phyloP scores from a whole-genome alignment of 2,329 filamentous ascomycete genomes.

The Fonsecaea pedrosoi region DNA sequence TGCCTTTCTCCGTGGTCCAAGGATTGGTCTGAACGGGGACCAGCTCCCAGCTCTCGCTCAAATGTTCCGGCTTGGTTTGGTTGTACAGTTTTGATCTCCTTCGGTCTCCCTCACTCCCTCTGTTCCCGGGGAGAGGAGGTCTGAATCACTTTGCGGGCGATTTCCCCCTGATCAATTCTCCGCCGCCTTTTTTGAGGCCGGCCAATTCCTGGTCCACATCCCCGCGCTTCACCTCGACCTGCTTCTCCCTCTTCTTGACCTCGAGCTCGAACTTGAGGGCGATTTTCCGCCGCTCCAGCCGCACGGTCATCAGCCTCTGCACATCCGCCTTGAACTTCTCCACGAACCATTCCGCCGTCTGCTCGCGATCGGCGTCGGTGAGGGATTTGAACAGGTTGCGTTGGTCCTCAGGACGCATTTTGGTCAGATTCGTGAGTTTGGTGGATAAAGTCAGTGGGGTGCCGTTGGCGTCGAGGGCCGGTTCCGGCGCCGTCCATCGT shows the following conservation, averaged over 20 bases:
- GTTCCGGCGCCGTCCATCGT: conserved; percentile 39
- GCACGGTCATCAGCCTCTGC: conserved; percentile 58
- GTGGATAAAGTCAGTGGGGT: conserved; percentile 44
- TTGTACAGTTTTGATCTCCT: neutral
- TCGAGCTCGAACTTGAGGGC: conserved; percentile 62
- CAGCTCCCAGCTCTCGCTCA: neutral
- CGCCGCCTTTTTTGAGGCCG: conserved; percentile 63
- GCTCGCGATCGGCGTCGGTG: conserved; percentile 64
- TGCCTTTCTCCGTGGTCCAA: neutral
- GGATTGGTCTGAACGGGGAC: neutral
- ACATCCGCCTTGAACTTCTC: conserved; percentile 61
- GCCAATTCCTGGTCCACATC: conserved; percentile 58
- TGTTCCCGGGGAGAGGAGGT: neutral
- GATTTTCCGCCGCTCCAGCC: conserved; percentile 61
- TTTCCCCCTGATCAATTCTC: conserved; percentile 57
- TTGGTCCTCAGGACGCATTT: conserved; percentile 51
- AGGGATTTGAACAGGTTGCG: conserved; percentile 59
- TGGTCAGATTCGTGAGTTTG: conserved; percentile 48
- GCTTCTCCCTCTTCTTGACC: conserved; percentile 60
- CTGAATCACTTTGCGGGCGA: conserved; percentile 26
- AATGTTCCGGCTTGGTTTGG: neutral
- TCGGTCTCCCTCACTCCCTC: too few relatives aligned
- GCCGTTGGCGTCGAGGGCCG: conserved; percentile 30
- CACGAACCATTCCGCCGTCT: conserved; percentile 67
- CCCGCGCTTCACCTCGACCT: conserved; percentile 57